Conservation (phyloP, 768 basidiomycete genomes). For the Pholiota molesta region DNA sequence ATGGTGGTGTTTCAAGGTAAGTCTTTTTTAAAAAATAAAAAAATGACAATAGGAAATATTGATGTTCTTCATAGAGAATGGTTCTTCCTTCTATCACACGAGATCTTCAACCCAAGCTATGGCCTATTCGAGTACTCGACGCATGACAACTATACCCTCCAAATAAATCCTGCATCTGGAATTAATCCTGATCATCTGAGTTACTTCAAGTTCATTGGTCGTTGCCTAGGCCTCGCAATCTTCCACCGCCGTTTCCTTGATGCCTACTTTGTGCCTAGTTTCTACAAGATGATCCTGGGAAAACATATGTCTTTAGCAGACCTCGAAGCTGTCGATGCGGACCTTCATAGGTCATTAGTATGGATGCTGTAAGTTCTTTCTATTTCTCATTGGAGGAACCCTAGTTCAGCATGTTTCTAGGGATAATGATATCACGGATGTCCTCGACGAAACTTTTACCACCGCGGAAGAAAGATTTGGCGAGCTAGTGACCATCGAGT, state of each 20-base stretch:
- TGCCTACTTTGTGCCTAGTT: conserved; percentile 77
- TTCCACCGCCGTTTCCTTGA: conserved; percentile 82
- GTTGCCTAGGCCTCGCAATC: conserved; percentile 71
- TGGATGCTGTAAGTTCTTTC: conserved; percentile 70
- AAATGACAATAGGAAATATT: not conserved
- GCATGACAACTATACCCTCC: conserved; percentile 79
- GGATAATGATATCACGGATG: conserved; percentile 75
- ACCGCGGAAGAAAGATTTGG: conserved; percentile 77
- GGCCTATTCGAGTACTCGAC: conserved; percentile 84
- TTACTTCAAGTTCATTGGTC: conserved; percentile 84
- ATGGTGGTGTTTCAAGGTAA: conserved; percentile 76
- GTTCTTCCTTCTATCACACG: conserved; percentile 85
- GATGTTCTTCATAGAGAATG: conserved; percentile 58
- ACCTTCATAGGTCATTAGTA: conserved; percentile 66
- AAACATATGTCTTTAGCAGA: conserved; percentile 65
- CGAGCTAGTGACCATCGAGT: conserved; percentile 66
- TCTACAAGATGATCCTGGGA: conserved; percentile 77
- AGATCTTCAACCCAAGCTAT: conserved; percentile 82
- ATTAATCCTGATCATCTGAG: conserved; percentile 78
- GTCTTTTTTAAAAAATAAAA: conserved; percentile 14
- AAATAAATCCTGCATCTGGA: conserved; percentile 77
- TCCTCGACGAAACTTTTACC: conserved; percentile 75
- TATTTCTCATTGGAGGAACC: not conserved
- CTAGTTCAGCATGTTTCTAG: conserved; percentile 34
- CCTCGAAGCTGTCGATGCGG: conserved; percentile 70